Evolutionary conservation across 192 early-diverging fungal species (phyloP), one percentile per base, ranked within the genome.

Genomic region (Jimgerdemannia lactiflua): DNA sequence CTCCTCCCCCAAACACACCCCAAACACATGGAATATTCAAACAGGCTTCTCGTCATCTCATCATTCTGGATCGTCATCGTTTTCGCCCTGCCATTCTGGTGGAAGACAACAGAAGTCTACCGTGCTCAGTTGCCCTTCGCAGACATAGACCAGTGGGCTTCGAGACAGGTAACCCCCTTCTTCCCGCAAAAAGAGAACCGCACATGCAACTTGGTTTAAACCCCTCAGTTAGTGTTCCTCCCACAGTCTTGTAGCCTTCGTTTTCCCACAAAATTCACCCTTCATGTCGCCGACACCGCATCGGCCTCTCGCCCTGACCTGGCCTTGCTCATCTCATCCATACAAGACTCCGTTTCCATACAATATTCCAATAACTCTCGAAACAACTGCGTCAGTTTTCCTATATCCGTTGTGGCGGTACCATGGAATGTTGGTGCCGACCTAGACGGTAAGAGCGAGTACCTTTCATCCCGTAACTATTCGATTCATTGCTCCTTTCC

Each of bases 91-190:
- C 95, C 95, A 2, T 84, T 94, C 40, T 96, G 95, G 95, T 93
- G 90, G 89, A 85, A 87, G 59, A 93, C 93, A 4, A 96, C 94
- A 0, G 89, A 92, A 29, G 91, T 96, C 6, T 89, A 95, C 71
- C 84, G 95, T 9, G 93, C 95, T 4, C 82, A 87, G 40, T 73
- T 96, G 71, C 93, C 94, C 4, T 85, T 87, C 71, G 77, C 80
- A 9, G 83, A 89, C 42, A 92, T 95, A 59, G 79, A 87, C 19
- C 66, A 72, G 20, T 92, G 89, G 89, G 75, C 83, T 40, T 59
- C 49, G 49, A 6, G 49, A 59, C 49, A 59, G 49, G 49, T 59
- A 59, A 10, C 8, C 49, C 14, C 2, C 2, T 59, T 59, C 49
- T 10, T 10, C 14, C 49, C 49, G 6, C 49, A 14, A 14, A 59